Evolutionary conservation across 1,284 basidiomycete species (phyloP).

Genomic region (Marasmius oreades): DNA sequence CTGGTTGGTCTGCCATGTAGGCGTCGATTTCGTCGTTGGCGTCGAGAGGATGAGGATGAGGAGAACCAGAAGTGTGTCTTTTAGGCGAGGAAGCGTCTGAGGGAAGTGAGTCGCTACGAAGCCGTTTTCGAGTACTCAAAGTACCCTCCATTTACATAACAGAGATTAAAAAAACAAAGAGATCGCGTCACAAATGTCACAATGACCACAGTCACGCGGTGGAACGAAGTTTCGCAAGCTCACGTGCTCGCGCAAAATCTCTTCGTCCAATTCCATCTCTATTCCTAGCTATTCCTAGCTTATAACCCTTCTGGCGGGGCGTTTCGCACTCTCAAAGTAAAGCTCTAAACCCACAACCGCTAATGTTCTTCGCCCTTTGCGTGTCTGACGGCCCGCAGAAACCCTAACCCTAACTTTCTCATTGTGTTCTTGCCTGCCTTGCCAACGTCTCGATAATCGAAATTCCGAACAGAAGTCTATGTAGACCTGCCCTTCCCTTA

Average conservation of each 20-base stretch:
- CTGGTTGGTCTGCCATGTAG: conserved; percentile 70
- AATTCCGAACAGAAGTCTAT: too few species aligned
- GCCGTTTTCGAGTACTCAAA: conserved; percentile 35
- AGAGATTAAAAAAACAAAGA: conserved; percentile 25
- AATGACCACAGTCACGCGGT: not conserved
- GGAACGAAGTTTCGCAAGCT: not conserved
- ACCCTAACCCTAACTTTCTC: too few species aligned
- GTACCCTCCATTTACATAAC: conserved; percentile 30
- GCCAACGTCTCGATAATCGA: too few species aligned
- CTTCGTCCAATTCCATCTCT: too few species aligned
- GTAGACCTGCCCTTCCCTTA: too few species aligned
- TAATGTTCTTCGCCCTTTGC: too few species aligned
- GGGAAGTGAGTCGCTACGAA: conserved; percentile 46
- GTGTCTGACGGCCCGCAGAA: too few species aligned
- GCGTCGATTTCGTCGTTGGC: conserved; percentile 53
- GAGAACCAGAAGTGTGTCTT: conserved; percentile 34
- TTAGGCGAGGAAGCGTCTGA: conserved; percentile 42
- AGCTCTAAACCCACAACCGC: too few species aligned
- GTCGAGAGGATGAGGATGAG: not conserved
- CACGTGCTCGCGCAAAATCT: not conserved
- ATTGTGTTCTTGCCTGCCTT: too few species aligned
- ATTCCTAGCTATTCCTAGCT: too few species aligned
- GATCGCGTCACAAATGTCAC: conserved; percentile 28
- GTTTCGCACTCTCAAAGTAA: too few species aligned
- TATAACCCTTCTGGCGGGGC: too few species aligned